A percentile compares a stretch with the other conserved stretches of the same genome.
Evolutionary conservation across 1,284 basidiomycete genomes (phyloP).

Genomic region (Malassezia slooffiae): DNA sequence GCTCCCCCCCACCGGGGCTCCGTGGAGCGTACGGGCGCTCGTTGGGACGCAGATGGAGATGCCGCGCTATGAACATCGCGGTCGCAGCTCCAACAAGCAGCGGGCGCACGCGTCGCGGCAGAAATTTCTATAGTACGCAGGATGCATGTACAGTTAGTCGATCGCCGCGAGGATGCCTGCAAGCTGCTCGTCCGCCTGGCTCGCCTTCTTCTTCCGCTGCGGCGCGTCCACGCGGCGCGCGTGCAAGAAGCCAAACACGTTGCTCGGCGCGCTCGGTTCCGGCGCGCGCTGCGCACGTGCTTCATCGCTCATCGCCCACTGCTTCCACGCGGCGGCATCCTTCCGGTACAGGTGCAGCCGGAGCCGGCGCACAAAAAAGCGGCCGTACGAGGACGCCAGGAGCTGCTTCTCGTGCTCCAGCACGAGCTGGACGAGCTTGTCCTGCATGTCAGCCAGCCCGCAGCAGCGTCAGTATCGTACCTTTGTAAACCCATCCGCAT

Average conservation of each 20-base stretch:
- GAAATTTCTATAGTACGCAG: neutral
- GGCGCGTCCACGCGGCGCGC: neutral
- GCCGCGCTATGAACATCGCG: too few relatives aligned
- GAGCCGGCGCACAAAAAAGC: conserved; percentile 35
- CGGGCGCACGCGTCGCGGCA: conserved; percentile 1
- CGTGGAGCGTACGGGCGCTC: conserved; percentile 18
- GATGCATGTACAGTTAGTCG: neutral
- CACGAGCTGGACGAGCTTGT: conserved; percentile 22
- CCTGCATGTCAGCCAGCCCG: conserved; percentile 9
- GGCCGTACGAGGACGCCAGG: conserved; percentile 24
- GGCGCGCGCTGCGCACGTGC: neutral
- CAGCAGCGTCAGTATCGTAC: neutral
- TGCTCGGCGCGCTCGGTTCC: neutral
- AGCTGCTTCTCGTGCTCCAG: conserved; percentile 22
- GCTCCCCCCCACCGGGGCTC: too few relatives aligned
- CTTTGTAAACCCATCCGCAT: conserved; percentile 29
- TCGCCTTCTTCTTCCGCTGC: neutral
- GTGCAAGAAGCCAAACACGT: conserved; percentile 4
- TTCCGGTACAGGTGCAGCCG: conserved; percentile 33
- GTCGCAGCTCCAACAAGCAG: too few relatives aligned
- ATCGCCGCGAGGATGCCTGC: conserved; percentile 7
- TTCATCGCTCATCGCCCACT: conserved; percentile 12
- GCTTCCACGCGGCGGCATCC: conserved; percentile 28
- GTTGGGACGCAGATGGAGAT: conserved; percentile 11
- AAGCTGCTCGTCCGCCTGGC: conserved; percentile 4